These are phyloP conservation scores for Mrakia blollopis DNA, from an alignment of 768 basidiomycete species.

Conservation along the genomic window DNA sequence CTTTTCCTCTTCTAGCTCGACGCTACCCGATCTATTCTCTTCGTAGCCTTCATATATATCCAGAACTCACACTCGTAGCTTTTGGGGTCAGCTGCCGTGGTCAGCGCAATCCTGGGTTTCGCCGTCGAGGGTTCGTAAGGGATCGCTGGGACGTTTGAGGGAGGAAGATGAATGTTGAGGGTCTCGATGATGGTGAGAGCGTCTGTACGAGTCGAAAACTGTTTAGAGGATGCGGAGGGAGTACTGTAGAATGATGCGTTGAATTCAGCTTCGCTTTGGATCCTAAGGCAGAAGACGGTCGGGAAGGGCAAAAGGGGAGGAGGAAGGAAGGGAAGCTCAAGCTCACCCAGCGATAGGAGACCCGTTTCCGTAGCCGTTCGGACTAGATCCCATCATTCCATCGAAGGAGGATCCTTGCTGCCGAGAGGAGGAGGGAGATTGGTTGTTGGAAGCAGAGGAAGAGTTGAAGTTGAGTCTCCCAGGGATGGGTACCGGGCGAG, in stretches of 20 bases:
- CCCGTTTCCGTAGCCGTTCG: slow-evolving; percentile 4
- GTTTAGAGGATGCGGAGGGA: slow-evolving; percentile 31
- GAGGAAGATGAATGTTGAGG: slow-evolving; percentile 45
- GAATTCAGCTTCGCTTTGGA: too few species aligned
- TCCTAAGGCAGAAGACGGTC: not conserved
- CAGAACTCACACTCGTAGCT: slow-evolving; percentile 38
- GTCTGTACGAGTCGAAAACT: slow-evolving; percentile 38
- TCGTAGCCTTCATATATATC: too few species aligned
- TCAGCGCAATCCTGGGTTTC: slow-evolving; percentile 40
- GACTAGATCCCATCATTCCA: slow-evolving; percentile 10
- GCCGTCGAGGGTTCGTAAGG: slow-evolving; percentile 18
- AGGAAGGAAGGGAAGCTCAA: not conserved
- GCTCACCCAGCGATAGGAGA: not conserved
- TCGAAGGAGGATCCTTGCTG: slow-evolving; percentile 1
- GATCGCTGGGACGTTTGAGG: slow-evolving; percentile 33
- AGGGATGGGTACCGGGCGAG: not conserved
- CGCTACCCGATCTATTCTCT: too few species aligned
- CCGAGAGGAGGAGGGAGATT: not conserved
- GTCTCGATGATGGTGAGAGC: slow-evolving; percentile 45
- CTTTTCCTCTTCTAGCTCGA: not conserved
- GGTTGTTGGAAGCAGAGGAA: not conserved
- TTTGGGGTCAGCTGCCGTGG: slow-evolving; percentile 39
- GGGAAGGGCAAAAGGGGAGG: not conserved
- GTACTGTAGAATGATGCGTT: not conserved
- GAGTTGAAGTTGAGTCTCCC: slow-evolving; percentile 1